phyloP scores from a whole-genome alignment of 352 stramenopile genomes.

The Globisporangium paddicum region DNA sequence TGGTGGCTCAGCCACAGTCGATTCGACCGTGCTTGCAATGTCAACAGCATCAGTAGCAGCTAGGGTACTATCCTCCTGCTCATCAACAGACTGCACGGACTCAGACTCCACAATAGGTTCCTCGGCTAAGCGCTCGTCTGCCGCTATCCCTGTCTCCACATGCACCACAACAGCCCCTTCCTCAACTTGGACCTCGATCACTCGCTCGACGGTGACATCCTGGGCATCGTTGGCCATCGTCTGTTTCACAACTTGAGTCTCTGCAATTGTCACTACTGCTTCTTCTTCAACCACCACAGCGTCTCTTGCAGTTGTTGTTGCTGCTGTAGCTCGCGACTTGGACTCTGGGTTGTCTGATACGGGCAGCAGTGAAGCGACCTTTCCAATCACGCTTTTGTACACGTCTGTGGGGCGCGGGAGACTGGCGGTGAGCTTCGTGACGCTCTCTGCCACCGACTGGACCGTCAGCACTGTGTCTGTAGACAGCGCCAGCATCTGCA shows the following conservation, averaged over 20 bases:
- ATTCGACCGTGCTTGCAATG: background rate
- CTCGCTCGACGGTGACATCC: background rate
- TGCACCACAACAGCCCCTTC: background rate
- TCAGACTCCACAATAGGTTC: background rate
- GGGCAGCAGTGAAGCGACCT: background rate
- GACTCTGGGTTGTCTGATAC: background rate
- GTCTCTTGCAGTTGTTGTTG: no score
- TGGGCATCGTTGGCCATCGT: background rate
- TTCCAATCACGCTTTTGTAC: background rate
- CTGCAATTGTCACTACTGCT: background rate
- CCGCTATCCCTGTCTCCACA: background rate
- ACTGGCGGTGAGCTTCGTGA: background rate
- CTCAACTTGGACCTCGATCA: background rate
- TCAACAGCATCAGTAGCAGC: background rate
- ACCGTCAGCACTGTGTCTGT: background rate
- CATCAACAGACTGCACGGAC: background rate
- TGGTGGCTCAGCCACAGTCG: background rate
- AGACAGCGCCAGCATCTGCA: conserved; percentile 20
- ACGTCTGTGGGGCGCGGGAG: background rate
- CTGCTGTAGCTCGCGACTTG: background rate
- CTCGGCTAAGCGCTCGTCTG: background rate
- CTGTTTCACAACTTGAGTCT: background rate
- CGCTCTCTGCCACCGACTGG: background rate
- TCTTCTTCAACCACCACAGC: background rate
- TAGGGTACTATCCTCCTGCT: background rate